phyloP scores from a whole-genome alignment of 805 yeast genomes.

The Barnettozyma populi region DNA sequence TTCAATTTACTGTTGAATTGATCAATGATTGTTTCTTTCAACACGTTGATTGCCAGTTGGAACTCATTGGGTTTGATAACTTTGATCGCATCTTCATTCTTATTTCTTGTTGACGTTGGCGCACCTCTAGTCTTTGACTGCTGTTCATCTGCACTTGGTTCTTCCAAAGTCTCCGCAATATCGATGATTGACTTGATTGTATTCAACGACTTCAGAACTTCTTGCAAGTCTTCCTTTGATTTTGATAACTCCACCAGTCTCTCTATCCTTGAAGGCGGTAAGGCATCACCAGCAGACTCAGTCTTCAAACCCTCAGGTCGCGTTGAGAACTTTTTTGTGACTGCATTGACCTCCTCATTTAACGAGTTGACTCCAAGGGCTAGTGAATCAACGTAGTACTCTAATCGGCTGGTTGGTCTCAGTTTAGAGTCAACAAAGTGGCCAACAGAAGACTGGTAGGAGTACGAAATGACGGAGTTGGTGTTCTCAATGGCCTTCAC shows the following conservation, averaged over 20 bases:
- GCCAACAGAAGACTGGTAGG: slow-evolving; percentile 21
- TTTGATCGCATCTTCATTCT: slow-evolving; percentile 10
- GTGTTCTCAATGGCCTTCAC: slow-evolving; percentile 43
- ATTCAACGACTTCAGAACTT: slow-evolving; percentile 43
- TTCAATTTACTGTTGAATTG: slow-evolving; percentile 28
- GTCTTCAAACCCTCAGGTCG: background rate
- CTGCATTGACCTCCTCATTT: slow-evolving; percentile 38
- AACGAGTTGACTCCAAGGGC: slow-evolving; percentile 53
- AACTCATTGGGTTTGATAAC: slow-evolving; percentile 29
- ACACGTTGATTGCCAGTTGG: slow-evolving; percentile 35
- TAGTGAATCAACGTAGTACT: slow-evolving; percentile 59
- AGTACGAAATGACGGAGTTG: slow-evolving; percentile 44
- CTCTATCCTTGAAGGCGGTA: slow-evolving; percentile 21
- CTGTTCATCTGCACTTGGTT: background rate
- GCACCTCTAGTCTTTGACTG: slow-evolving; percentile 13
- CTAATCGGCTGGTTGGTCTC: slow-evolving; percentile 49
- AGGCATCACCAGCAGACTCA: background rate
- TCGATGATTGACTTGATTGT: slow-evolving; percentile 35
- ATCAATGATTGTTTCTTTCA: slow-evolving; percentile 41
- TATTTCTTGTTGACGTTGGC: slow-evolving; percentile 16
- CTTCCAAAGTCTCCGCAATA: slow-evolving; percentile 21
- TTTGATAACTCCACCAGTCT: slow-evolving; percentile 39
- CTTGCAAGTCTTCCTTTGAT: slow-evolving; percentile 40
- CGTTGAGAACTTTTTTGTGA: background rate
- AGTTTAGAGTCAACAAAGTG: slow-evolving; percentile 23